Conservation (phyloP, 345 rosid genomes). For the Isatis tinctoria region DNA sequence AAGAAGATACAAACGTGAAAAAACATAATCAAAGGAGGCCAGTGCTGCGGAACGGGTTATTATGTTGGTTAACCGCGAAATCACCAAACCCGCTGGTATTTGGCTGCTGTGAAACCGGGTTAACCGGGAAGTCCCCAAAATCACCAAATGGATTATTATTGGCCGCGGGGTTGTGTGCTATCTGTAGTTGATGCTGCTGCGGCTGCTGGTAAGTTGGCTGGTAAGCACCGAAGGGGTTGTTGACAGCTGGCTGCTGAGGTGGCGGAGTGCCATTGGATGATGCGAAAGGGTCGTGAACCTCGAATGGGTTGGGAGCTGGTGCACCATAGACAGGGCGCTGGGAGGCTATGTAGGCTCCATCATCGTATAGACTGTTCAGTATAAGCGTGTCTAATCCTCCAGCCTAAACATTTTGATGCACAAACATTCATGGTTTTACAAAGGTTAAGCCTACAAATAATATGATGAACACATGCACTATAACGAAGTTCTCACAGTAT, state of each 20-base stretch:
- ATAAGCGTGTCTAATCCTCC: conserved; percentile 95
- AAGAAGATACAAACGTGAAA: conserved; percentile 2
- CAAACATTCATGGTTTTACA: not conserved
- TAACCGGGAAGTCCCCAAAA: conserved; percentile 28
- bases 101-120: conserved; percentile 29
- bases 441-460: not conserved
- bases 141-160: conserved; percentile 69
- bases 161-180: conserved; percentile 26
- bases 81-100: conserved; percentile 30
- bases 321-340: conserved; percentile 78
- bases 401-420: conserved; percentile 43
- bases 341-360: conserved; percentile 76
- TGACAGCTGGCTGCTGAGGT: conserved; percentile 36
- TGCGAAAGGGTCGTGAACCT: conserved; percentile 69
- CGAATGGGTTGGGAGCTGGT: conserved; percentile 91
- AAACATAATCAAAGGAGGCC: conserved; percentile 52
- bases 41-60: conserved; percentile 41
- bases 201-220: conserved; percentile 57
- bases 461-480: not conserved
- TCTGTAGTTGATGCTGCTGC: conserved; percentile 47
- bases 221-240: conserved; percentile 72
- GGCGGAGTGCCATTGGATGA: conserved; percentile 47
- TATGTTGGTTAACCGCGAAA: conserved; percentile 31
- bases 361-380: conserved; percentile 79
- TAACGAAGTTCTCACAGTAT: not conserved